Evolutionary conservation across 2,329 filamentous ascomycete genomes (phyloP), one percentile per base, ranked within the genome.

Genomic region (Colletotrichum zoysiae): DNA sequence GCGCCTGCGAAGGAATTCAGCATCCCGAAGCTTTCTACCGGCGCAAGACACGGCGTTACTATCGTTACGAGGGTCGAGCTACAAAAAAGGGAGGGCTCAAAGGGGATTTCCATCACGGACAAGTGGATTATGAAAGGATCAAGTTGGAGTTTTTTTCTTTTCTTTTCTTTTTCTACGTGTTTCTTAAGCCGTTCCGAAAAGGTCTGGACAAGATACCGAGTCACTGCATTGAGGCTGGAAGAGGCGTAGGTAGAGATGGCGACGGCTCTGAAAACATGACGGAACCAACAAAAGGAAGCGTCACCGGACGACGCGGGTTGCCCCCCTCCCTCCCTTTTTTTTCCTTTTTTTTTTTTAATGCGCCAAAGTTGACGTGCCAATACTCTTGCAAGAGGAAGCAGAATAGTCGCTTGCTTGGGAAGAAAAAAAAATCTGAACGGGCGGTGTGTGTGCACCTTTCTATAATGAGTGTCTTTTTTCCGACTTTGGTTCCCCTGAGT

Each of bases 31-130:
- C 46, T 60, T 60, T 64, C 40, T 18, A 48, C 55, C 59, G 44
- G 46, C 51, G 55, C 40, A 60, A 30, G 48, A 65, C 66, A 35
- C 59, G 66, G 70, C 70, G 70, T 72, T 72, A 65, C 42, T 60
- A 60, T 56, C n/a, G 42, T 38, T 35, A 44, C 46, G 40, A 70
- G 53, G 42, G 56, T 40, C 60, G 6, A 42, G 9, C 20, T 63
- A 26, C 33, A 46, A 46, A n/a, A 11, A 2, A 23, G 44, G 60
- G 46, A n/a, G n/a, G 46, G 18, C 33, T 40, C 48, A 40, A 42
- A 35, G 14, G 59, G 44, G 48, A n/a, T 18, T 23, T 14, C 7
- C 30, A 59, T 33, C 44, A 30, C 23, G 38, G 40, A 44, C 9
- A 38, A 40, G 35, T 26, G 33, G 8, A 38, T n/a, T 1, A n/a